Base-by-base conservation (phyloP, 2,329 filamentous ascomycete species). In the Aureobasidium zeae region DNA sequence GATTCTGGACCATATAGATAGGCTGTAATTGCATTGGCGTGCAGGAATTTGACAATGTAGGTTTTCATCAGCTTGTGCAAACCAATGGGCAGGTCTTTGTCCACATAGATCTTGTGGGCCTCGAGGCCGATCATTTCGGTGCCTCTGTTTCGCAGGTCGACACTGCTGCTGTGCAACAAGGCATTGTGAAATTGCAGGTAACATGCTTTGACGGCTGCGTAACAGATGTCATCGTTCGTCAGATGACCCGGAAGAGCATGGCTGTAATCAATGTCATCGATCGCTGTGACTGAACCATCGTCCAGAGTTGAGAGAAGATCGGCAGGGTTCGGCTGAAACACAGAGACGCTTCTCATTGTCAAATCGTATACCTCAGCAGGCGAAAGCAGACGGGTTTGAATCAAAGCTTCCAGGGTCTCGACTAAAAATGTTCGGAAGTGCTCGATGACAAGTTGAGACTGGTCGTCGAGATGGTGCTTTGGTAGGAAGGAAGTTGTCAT, bases 1-100 rank as follows among this genome's bases (percentile, higher is more conserved):
- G 89, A 95, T 45, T 87, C 87, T 11, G 89, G 79, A 2, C 89
- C 86, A 39, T 95, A 75, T 33, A 98, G 79, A 61, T 95, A 96
- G 47, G 87, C 78, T 17, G 94, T 76, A 19, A 96, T 68, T 42
- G 79, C 78, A 28, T 82, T 81, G 5, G 72, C 65, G 12, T 81
- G 69, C 24, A 96, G 68, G 51, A 84, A 81, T 17, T 75, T 68
- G 4, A 84, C 77, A 42, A 93, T 67, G 53, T 82, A 81, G 4
- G 19, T 5, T 10, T 73, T 70, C 50, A 89, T 67, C 36, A 85
- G 69, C 1, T 73, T 70, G 52, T 72, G 67, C 31, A 66, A 58
- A 24, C 28, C 3, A 48, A 32, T 9, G 55, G 51, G 26, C 53
- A 55, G 7, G 67, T 68, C 45, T 72, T 74, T 33, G 71, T 79